A percentile compares a stretch with the other conserved stretches of the same genome.
Evolutionary conservation across 2,329 filamentous ascomycete genomes (phyloP).

Genomic region (Cladorrhinum sp.): DNA sequence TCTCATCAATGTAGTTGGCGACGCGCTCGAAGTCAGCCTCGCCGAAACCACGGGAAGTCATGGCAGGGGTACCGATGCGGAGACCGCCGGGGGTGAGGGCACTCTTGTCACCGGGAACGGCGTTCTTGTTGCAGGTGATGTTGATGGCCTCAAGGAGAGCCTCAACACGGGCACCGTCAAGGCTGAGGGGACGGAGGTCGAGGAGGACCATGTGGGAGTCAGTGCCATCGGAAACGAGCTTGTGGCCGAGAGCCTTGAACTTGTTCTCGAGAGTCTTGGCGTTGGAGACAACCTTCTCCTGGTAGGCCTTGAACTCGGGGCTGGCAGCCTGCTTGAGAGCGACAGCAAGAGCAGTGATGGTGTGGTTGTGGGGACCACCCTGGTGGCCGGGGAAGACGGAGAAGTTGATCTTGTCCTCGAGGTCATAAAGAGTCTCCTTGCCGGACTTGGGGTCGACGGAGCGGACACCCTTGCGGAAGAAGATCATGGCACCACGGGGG

Average conservation of each 20-base stretch:
- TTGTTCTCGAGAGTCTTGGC: conserved; percentile 85
- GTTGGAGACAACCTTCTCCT: conserved; percentile 87
- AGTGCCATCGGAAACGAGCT: conserved; percentile 90
- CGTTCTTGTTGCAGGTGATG: conserved; percentile 99
- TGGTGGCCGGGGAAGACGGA: conserved; percentile 99
- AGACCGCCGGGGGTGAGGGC: conserved; percentile 92
- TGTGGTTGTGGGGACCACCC: conserved; percentile 98
- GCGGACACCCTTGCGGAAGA: conserved; percentile 96
- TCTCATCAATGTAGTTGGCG: conserved; percentile 81
- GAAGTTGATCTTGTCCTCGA: conserved; percentile 96
- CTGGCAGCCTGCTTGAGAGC: conserved; percentile 90
- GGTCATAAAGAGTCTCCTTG: conserved; percentile 85
- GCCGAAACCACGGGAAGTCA: conserved; percentile 94
- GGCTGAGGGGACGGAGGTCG: conserved; percentile 79
- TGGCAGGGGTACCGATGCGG: conserved; percentile 93
- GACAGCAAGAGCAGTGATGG: conserved; percentile 93
- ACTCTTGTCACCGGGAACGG: conserved; percentile 94
- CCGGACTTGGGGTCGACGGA: conserved; percentile 86
- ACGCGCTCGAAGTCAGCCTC: conserved; percentile 90
- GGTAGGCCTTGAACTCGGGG: conserved; percentile 90
- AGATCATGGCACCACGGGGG: conserved; percentile 98
- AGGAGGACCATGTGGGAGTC: conserved; percentile 97
- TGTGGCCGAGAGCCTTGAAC: conserved; percentile 86
- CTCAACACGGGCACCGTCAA: conserved; percentile 95
- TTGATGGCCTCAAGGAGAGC: conserved; percentile 95